phyloP scores from a whole-genome alignment of 2,329 filamentous ascomycete genomes.

The Claviceps paspali region DNA sequence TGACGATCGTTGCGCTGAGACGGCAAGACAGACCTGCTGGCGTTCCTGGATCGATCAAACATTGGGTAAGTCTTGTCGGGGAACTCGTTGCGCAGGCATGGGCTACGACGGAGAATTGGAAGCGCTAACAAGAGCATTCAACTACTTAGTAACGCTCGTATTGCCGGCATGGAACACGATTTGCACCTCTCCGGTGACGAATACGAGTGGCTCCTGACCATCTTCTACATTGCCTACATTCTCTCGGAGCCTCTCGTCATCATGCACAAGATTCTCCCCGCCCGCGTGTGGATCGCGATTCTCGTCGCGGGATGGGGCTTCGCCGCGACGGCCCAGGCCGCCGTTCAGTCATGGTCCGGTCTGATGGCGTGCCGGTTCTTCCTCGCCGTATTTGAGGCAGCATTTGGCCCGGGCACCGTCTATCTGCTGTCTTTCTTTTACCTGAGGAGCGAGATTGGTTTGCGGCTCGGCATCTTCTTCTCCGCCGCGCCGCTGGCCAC shows the following conservation, averaged over 20 bases:
- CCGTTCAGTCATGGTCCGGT: constrained; percentile 27
- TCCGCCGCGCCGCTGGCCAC: constrained; percentile 50
- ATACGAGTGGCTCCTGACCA: constrained; percentile 11
- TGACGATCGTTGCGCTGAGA: too few relatives aligned
- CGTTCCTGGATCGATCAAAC: constrained; percentile 10
- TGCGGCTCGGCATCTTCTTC: constrained; percentile 24
- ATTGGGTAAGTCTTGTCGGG: constrained; percentile 8
- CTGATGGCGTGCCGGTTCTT: constrained; percentile 28
- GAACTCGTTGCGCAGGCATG: too few relatives aligned
- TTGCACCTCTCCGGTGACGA: constrained; percentile 9
- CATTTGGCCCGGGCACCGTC: constrained; percentile 17
- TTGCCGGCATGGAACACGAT: constrained; percentile 10
- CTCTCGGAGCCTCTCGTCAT: constrained; percentile 8
- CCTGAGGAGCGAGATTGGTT: constrained; percentile 18
- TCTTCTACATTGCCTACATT: constrained; percentile 11
- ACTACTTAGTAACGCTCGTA: constrained; percentile 9
- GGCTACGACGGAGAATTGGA: too few relatives aligned
- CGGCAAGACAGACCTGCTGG: constrained; percentile 6
- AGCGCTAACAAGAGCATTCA: background rate
- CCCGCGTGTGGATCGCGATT: constrained; percentile 3
- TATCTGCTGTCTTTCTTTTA: constrained; percentile 22
- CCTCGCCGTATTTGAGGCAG: constrained; percentile 19
- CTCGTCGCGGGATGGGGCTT: constrained; percentile 7
- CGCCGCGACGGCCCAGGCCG: constrained; percentile 24
- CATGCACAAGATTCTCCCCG: constrained; percentile 5